Evolutionary conservation across 352 stramenopile species (phyloP).

Genomic region (Pythium angustatum): DNA sequence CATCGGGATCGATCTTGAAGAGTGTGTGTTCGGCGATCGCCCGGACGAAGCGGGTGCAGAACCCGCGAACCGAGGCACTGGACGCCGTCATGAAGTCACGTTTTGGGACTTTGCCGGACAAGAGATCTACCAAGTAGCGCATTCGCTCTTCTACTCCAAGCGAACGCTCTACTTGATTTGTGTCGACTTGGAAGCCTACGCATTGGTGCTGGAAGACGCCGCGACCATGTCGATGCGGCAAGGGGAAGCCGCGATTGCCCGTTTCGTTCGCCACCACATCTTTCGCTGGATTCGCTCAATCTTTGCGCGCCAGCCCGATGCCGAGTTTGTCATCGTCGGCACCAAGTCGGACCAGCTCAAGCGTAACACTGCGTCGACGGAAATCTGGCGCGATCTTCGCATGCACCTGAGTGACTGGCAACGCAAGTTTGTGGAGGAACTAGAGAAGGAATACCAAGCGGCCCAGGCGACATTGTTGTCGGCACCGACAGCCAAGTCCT

Average conservation of each 20-base stretch:
- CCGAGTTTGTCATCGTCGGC: slow-evolving; percentile 28
- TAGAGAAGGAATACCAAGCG: slow-evolving; percentile 10
- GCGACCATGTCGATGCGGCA: not conserved
- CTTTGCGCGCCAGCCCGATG: slow-evolving; percentile 19
- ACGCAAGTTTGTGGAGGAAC: slow-evolving; percentile 4
- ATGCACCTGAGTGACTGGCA: slow-evolving; percentile 19
- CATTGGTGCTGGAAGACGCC: not conserved
- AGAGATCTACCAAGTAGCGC: slow-evolving; percentile 19
- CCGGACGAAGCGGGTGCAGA: not conserved
- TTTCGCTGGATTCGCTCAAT: slow-evolving; percentile 29
- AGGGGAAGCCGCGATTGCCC: slow-evolving; percentile 4
- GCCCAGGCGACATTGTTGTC: not conserved
- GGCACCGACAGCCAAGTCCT: slow-evolving; percentile 1
- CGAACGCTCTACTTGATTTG: slow-evolving; percentile 26
- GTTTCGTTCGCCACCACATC: slow-evolving; percentile 19
- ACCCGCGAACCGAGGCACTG: not conserved
- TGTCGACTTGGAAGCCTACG: slow-evolving; percentile 20
- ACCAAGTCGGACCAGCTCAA: slow-evolving; percentile 25
- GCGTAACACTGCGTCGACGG: not conserved
- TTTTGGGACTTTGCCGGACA: slow-evolving; percentile 29
- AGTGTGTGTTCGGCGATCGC: slow-evolving; percentile 24
- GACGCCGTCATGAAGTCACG: slow-evolving; percentile 13
- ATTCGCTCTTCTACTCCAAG: slow-evolving; percentile 25
- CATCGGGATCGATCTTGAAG: slow-evolving; percentile 39
- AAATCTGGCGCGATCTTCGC: slow-evolving; percentile 20